Percentiles rank a stretch among this genome's conserved stretches.
Evolutionary conservation across 2,329 filamentous ascomycete genomes (phyloP).

Genomic region (Elsinoe batatas): DNA sequence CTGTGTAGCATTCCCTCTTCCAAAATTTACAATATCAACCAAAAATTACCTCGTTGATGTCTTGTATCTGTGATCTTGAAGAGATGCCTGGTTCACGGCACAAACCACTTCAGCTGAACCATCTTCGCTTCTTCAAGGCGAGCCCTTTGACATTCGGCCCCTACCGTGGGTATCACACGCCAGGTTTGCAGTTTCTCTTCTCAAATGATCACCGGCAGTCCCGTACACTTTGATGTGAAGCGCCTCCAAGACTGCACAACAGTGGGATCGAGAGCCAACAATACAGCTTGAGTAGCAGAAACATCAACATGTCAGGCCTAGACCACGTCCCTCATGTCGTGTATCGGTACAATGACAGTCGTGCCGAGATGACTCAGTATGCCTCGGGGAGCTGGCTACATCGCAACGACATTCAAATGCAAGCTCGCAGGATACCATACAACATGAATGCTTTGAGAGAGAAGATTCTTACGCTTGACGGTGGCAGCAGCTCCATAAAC

Average conservation of each 20-base stretch:
- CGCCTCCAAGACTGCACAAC: too few relatives aligned
- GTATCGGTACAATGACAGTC: neutral
- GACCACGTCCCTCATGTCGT: neutral
- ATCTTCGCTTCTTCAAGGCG: neutral
- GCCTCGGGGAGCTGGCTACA: slow-evolving; percentile 29
- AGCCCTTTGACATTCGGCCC: neutral
- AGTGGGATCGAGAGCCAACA: too few relatives aligned
- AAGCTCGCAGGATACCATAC: slow-evolving; percentile 31
- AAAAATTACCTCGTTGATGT: neutral
- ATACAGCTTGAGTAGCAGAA: too few relatives aligned
- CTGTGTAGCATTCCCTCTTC: neutral
- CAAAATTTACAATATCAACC: neutral
- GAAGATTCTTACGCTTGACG: slow-evolving; percentile 29
- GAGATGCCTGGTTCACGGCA: neutral
- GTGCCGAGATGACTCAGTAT: slow-evolving; percentile 16
- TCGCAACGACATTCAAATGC: slow-evolving; percentile 28
- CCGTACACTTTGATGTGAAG: too few relatives aligned
- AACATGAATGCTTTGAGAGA: slow-evolving; percentile 32
- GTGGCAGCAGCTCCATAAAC: slow-evolving; percentile 27
- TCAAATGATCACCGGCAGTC: too few relatives aligned
- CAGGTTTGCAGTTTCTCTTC: neutral
- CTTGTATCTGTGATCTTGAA: neutral
- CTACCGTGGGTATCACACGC: neutral
- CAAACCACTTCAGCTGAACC: neutral
- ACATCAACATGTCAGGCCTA: neutral